Base-by-base conservation (phyloP, 2,329 filamentous ascomycete species). In the Colletotrichum chlorophyti region DNA sequence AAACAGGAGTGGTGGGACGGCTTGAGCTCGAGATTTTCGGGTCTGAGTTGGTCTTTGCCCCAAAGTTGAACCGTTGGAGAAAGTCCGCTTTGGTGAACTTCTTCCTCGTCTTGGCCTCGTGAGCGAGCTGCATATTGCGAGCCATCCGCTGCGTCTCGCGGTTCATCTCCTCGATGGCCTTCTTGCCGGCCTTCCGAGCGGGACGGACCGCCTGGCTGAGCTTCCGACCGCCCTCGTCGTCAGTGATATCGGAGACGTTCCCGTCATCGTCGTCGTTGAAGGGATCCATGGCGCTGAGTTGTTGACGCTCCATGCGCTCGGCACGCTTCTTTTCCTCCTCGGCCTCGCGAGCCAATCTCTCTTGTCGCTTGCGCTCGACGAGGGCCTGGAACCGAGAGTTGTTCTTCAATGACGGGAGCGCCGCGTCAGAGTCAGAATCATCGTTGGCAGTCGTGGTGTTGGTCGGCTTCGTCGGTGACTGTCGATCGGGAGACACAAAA, bases 151-250 rank as follows among this genome's bases (percentile, higher is more conserved):
- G 95, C 1, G 94, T 97, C 74, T 99, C 95, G 57, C 92, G 86
- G 66, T 90, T 90, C 89, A 99, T 97, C 65, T 98, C 94, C 70
- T 97, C 91, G 37, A 97, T 72, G 0, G 95, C 95, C 75, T 93
- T 97, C 77, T 94, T 98, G 77, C 93, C 94, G 0, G 95, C 93
- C 70, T 95, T 96, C 11, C 95, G 85, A 9, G 85, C 83, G 5
- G 92, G 88, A 4, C 89, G 86, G 23, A 83, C 80, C 34, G 83
- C 78, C 68, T 93, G 90, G 0, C 89, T 91, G 40, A 95, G 76
- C 61, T 79, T 85, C 38, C 79, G 80, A n/a, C 82, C 88, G 35
- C 79, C 83, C 23, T 86, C 86, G 29, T 86, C 86, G 58, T 89
- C 86, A 3, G 79, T 82, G 46, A 85, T 80, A 57, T 82, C 79